Evolutionary conservation across 2,329 filamentous ascomycete species (phyloP).

Genomic region (Tolypocladium album): DNA sequence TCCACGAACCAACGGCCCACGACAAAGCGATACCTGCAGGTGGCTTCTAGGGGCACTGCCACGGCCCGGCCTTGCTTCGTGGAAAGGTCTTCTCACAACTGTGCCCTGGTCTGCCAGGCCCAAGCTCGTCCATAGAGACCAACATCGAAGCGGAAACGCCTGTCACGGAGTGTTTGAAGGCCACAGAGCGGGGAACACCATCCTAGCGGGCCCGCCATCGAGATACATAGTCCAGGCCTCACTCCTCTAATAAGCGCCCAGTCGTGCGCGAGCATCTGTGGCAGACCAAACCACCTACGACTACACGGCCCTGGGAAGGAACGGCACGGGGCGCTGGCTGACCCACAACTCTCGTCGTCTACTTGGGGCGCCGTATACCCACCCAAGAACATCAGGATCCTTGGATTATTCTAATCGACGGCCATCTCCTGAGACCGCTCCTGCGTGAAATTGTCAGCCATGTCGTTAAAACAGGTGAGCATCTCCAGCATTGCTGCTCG

Average conservation of each 20-base stretch:
- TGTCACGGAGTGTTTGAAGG: neutral
- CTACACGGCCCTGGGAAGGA: neutral
- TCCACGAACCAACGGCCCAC: neutral
- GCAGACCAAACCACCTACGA: neutral
- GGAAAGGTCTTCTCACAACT: too few relatives aligned
- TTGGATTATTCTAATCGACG: neutral
- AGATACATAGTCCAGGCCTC: neutral
- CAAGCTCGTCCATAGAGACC: neutral
- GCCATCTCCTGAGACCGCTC: neutral
- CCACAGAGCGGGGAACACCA: neutral
- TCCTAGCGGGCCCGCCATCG: neutral
- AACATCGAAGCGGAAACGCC: neutral
- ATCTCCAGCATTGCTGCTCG: neutral
- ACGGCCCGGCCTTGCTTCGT: neutral
- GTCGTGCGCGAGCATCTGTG: neutral
- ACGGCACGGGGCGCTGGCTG: neutral
- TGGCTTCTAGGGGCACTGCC: neutral
- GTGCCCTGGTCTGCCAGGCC: slow-evolving; percentile 1
- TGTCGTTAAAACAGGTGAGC: slow-evolving; percentile 52
- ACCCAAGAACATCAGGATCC: neutral
- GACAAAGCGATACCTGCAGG: neutral
- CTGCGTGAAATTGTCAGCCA: slow-evolving; percentile 17
- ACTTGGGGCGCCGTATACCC: neutral
- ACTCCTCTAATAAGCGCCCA: neutral
- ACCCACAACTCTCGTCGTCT: neutral